Evolutionary conservation across 768 basidiomycete genomes (phyloP).

Genomic region (Pholiota molesta): DNA sequence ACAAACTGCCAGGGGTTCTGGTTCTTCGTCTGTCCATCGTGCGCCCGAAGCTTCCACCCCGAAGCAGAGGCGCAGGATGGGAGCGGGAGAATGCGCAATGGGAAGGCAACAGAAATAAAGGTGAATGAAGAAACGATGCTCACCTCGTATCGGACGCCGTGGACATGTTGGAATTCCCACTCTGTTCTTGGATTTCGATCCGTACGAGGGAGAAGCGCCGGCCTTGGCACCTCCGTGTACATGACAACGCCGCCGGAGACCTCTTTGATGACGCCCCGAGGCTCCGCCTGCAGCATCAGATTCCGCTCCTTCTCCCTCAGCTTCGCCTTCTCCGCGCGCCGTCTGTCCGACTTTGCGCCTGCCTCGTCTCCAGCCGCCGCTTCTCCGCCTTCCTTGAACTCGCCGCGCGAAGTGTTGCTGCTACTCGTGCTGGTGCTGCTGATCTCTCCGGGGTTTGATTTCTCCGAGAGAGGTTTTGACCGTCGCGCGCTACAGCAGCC

Average conservation of each 20-base stretch:
- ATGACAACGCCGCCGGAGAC: conserved; percentile 31
- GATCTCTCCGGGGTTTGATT: neutral
- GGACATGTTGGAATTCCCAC: conserved; percentile 31
- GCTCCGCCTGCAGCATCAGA: conserved; percentile 23
- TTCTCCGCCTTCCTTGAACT: neutral
- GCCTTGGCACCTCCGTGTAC: conserved; percentile 24
- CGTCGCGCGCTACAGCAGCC: conserved; percentile 8
- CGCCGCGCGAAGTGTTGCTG: neutral
- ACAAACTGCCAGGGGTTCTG: neutral
- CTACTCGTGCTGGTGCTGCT: neutral
- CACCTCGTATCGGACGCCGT: conserved; percentile 29
- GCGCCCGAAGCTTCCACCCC: neutral
- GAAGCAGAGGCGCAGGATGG: neutral
- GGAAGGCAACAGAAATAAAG: too few species aligned
- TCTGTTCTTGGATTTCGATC: conserved; percentile 16
- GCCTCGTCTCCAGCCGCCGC: neutral
- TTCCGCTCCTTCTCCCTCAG: conserved; percentile 24
- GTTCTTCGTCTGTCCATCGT: too few species aligned
- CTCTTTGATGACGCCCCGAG: conserved; percentile 27
- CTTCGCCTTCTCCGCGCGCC: conserved; percentile 10
- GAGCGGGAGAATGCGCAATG: too few species aligned
- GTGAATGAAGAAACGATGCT: conserved; percentile 3
- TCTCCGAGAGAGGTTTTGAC: neutral
- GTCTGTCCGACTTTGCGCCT: conserved; percentile 6
- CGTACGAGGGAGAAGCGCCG: conserved; percentile 15